Evolutionary conservation across 345 rosid genomes (phyloP).

Genomic region (Carallia pectinifolia): DNA sequence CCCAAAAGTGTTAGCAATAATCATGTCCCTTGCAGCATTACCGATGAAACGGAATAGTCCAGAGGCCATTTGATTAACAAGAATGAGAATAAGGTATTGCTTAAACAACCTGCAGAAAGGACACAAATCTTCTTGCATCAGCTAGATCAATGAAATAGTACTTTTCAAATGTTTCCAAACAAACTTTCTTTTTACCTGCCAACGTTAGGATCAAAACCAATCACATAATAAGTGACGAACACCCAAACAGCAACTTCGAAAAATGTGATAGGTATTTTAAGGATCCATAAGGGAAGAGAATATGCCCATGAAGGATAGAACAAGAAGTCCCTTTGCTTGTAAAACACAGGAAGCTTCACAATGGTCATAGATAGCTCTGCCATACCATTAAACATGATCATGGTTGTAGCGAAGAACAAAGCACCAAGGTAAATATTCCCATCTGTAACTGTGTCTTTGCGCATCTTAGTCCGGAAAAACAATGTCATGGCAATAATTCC

Average conservation of each 20-base stretch:
- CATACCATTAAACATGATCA: constrained; percentile 68
- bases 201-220: constrained; percentile 67
- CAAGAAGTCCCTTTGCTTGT: constrained; percentile 71
- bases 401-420: constrained; percentile 48
- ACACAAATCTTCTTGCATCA: background rate
- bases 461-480: constrained; percentile 42
- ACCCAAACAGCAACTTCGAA: constrained; percentile 59
- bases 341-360: constrained; percentile 77
- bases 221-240: constrained; percentile 62
- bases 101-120: constrained; percentile 47
- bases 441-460: constrained; percentile 31
- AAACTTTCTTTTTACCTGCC: constrained; percentile 45
- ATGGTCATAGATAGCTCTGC: constrained; percentile 77
- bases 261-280: constrained; percentile 66
- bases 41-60: constrained; percentile 53
- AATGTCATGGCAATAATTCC: constrained; percentile 29
- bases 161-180: background rate
- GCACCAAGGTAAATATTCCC: constrained; percentile 66
- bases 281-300: constrained; percentile 78
- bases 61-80: constrained; percentile 56
- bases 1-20: constrained; percentile 56
- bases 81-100: constrained; percentile 51
- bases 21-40: constrained; percentile 51
- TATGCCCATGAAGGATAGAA: constrained; percentile 85
- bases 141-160: background rate